Evolutionary conservation across 2,329 filamentous ascomycete genomes (phyloP).

Genomic region (Colletotrichum simmondsii): DNA sequence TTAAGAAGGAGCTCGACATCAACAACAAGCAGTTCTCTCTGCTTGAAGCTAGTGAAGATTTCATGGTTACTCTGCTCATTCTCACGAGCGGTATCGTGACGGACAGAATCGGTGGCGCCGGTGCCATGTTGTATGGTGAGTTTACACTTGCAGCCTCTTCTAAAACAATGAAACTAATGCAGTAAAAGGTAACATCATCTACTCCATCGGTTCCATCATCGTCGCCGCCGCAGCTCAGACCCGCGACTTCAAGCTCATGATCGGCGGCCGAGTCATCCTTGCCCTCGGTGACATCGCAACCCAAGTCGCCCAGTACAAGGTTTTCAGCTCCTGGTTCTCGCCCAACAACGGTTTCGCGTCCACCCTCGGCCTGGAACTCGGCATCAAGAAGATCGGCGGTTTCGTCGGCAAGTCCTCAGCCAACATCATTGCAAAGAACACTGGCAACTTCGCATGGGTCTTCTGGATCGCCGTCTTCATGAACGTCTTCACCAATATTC

Average conservation of each 20-base stretch:
- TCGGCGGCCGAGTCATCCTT: constrained; percentile 64
- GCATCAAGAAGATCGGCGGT: constrained; percentile 69
- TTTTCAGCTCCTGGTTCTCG: constrained; percentile 73
- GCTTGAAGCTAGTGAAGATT: constrained; percentile 69
- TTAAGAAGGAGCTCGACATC: constrained; percentile 70
- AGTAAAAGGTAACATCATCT: constrained; percentile 66
- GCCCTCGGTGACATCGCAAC: constrained; percentile 72
- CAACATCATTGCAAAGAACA: constrained; percentile 67
- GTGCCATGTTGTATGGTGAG: constrained; percentile 41
- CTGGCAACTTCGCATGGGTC: constrained; percentile 70
- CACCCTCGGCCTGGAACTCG: constrained; percentile 69
- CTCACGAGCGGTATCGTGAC: constrained; percentile 65
- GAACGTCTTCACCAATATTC: constrained; percentile 71
- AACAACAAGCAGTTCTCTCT: constrained; percentile 69
- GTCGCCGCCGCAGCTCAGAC: constrained; percentile 67
- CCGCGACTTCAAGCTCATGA: constrained; percentile 70
- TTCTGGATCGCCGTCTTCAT: constrained; percentile 72
- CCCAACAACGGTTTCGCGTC: constrained; percentile 71
- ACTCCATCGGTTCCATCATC: constrained; percentile 66
- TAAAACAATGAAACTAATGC: background rate
- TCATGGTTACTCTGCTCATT: constrained; percentile 69
- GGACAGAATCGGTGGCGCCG: constrained; percentile 68
- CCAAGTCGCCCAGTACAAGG: constrained; percentile 72
- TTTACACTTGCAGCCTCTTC: background rate
- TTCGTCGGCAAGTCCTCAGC: constrained; percentile 71